phyloP scores from a whole-genome alignment of 1,284 basidiomycete genomes.

The Ustilago xerochloae region DNA sequence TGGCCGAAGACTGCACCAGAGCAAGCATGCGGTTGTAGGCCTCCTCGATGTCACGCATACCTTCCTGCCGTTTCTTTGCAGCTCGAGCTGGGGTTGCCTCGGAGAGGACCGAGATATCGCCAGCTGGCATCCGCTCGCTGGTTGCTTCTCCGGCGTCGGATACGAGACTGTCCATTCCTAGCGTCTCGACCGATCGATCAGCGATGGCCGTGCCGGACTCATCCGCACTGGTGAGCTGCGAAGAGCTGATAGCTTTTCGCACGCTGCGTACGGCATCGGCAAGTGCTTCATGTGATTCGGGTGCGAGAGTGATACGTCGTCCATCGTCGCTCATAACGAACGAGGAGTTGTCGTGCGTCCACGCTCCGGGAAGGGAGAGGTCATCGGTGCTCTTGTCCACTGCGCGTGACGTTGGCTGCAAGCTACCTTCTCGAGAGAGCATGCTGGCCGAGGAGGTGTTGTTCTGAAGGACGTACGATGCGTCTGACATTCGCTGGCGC shows the following conservation, averaged over 20 bases:
- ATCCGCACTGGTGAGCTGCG: slow-evolving; percentile 31
- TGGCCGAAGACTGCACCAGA: slow-evolving; percentile 43
- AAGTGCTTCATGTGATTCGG: slow-evolving; percentile 48
- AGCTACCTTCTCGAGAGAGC: slow-evolving; percentile 28
- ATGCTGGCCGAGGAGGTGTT: slow-evolving; percentile 37
- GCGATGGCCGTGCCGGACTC: slow-evolving; percentile 14
- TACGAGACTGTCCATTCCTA: slow-evolving; percentile 27
- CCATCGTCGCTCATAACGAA: slow-evolving; percentile 36
- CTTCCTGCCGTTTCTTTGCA: slow-evolving; percentile 42
- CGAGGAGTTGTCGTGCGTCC: slow-evolving; percentile 28
- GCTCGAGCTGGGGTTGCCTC: slow-evolving; percentile 47
- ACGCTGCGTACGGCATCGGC: slow-evolving; percentile 51
- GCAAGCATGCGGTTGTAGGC: slow-evolving; percentile 55
- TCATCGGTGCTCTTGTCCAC: slow-evolving; percentile 28
- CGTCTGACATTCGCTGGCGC: slow-evolving; percentile 41
- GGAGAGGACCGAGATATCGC: slow-evolving; percentile 30
- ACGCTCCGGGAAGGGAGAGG: slow-evolving; percentile 37
- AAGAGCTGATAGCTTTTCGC: slow-evolving; percentile 47
- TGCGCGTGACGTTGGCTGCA: slow-evolving; percentile 1
- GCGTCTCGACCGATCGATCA: slow-evolving; percentile 22
- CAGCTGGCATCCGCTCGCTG: slow-evolving; percentile 10
- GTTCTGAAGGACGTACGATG: slow-evolving; percentile 25
- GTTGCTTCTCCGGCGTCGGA: slow-evolving; percentile 23
- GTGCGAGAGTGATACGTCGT: slow-evolving; percentile 40
- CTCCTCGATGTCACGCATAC: slow-evolving; percentile 51